These are phyloP conservation scores for Begonia fuchsioides DNA, from an alignment of 306 rosid species.

Conservation along the genomic window DNA sequence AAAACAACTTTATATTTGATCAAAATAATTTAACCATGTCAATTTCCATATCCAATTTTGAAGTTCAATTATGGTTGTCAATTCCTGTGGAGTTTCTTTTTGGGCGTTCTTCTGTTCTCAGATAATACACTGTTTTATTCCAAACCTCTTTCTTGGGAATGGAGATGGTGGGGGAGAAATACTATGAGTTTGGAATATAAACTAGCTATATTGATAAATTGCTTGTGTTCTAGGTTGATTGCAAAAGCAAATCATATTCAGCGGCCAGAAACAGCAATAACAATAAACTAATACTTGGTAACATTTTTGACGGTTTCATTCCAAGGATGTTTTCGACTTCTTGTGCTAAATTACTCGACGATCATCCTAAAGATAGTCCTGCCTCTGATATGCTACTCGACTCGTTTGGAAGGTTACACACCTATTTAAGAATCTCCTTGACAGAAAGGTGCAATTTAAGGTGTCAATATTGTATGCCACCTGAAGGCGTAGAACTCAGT, in stretches of 20 bases:
- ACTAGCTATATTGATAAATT: not conserved
- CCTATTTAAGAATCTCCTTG: constrained; percentile 82
- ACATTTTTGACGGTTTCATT: constrained; percentile 15
- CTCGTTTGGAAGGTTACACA: constrained; percentile 86
- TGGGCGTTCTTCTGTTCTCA: no score
- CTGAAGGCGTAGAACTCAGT: constrained; percentile 81
- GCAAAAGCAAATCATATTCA: constrained; percentile 16
- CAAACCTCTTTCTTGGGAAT: no score
- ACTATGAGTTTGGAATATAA: no score
- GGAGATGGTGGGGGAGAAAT: no score
- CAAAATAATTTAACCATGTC: no score
- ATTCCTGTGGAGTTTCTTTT: no score
- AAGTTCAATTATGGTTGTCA: no score
- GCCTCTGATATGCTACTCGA: constrained; percentile 77
- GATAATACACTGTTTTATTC: no score
- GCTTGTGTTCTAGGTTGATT: constrained; percentile 25
- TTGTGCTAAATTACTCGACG: constrained; percentile 32
- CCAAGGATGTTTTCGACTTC: constrained; percentile 31
- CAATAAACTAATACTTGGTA: constrained; percentile 11
- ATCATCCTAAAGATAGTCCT: constrained; percentile 25
- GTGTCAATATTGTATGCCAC: constrained; percentile 91
- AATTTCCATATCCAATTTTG: no score
- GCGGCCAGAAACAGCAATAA: constrained; percentile 12
- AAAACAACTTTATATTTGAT: no score
- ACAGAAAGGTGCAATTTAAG: constrained; percentile 90